phyloP scores from a whole-genome alignment of 2,329 filamentous ascomycete genomes.

The Fusarium praegraminearum region DNA sequence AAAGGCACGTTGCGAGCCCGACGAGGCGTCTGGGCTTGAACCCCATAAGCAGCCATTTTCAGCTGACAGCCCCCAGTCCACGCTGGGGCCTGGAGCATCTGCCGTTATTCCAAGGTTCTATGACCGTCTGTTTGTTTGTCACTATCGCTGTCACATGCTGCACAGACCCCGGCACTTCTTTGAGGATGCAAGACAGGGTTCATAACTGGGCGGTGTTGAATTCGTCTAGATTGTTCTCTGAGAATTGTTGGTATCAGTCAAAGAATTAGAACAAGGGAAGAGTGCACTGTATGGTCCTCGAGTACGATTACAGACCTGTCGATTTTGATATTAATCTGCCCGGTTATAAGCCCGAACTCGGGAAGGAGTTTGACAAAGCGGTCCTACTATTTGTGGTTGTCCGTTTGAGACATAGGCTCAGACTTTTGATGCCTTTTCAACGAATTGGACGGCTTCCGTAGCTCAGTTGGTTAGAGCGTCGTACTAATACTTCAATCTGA shows the following conservation, averaged over 20 bases:
- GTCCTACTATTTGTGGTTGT: rapidly evolving
- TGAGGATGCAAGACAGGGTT: conserved; percentile 4
- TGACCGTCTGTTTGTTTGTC: conserved; percentile 13
- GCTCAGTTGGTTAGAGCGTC: conserved; percentile 32
- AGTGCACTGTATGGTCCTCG: background rate
- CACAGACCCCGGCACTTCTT: conserved; percentile 25
- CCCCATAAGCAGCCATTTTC: conserved; percentile 24
- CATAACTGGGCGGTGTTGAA: conserved; percentile 15
- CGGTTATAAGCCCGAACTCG: too few relatives aligned
- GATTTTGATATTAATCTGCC: background rate
- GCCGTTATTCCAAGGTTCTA: conserved; percentile 29
- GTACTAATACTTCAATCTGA: conserved; percentile 30
- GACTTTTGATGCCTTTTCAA: rapidly evolving
- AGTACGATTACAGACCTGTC: background rate
- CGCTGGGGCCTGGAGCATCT: conserved; percentile 22
- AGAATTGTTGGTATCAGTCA: conserved; percentile 3
- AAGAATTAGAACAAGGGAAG: background rate
- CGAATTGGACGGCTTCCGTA: conserved; percentile 29
- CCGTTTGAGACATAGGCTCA: rapidly evolving
- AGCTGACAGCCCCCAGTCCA: conserved; percentile 25
- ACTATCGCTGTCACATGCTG: conserved; percentile 30
- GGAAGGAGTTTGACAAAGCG: background rate
- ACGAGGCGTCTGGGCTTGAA: conserved; percentile 29
- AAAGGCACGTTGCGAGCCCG: conserved; percentile 34
- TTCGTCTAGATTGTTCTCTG: conserved; percentile 29